These are phyloP conservation scores for Ceriops decandra DNA, from an alignment of 345 rosid genomes.

Conservation along the genomic window DNA sequence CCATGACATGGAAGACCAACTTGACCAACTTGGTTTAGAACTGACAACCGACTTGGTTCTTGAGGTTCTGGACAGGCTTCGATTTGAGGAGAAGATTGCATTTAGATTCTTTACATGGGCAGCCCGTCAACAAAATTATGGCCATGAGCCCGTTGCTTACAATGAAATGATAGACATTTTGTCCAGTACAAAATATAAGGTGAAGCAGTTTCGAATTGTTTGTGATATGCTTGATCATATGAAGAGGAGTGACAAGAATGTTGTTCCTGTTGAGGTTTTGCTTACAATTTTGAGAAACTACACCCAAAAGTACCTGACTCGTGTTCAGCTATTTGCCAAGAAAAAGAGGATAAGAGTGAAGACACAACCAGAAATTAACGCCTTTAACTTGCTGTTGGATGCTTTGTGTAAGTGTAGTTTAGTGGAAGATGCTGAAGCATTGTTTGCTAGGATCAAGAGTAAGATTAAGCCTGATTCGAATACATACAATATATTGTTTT, in stretches of 20 bases:
- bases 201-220: constrained; percentile 68
- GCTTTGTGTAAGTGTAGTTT: constrained; percentile 81
- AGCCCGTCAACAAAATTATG: constrained; percentile 51
- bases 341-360: constrained; percentile 82
- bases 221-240: constrained; percentile 79
- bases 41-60: constrained; percentile 58
- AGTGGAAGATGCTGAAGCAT: constrained; percentile 58
- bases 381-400: constrained; percentile 76
- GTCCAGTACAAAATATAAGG: constrained; percentile 78
- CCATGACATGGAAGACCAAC: constrained; percentile 58
- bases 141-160: constrained; percentile 57
- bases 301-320: constrained; percentile 70
- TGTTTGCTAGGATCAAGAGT: constrained; percentile 54
- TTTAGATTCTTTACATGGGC: constrained; percentile 85
- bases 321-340: constrained; percentile 81
- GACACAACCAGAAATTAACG: constrained; percentile 84
- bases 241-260: constrained; percentile 56
- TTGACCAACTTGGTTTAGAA: constrained; percentile 44
- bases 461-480: constrained; percentile 60
- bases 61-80: constrained; percentile 62
- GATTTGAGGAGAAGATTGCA: constrained; percentile 68
- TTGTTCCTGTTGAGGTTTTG: constrained; percentile 56
- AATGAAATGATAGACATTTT: constrained; percentile 78
- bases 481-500: constrained; percentile 72
- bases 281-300: constrained; percentile 55